Base-by-base conservation (phyloP, 768 basidiomycete species). In the Auricularia cornea region DNA sequence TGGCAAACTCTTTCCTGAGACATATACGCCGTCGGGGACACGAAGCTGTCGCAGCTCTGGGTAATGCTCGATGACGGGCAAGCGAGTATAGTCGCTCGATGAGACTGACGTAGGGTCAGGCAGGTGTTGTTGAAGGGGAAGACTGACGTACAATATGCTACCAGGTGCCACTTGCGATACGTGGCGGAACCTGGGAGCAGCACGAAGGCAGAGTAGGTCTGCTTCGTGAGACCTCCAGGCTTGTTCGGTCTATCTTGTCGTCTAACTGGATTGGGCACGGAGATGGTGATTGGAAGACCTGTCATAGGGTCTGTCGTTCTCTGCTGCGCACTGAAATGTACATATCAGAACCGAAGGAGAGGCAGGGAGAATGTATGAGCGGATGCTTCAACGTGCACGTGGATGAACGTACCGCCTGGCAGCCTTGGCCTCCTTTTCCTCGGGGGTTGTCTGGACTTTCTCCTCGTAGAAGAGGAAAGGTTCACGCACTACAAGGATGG, bases 201-300 rank as follows among this genome's bases (percentile, higher is more conserved):
- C 54, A 90, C 88, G 41, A 85, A 83, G 31, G 89, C 89, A 8
- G 89, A 90, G 70, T 90, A 91, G 0, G 90, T 92, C 71, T 92
- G 90, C 75, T 92, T 92, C 51, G 89, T 92, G 60, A 92, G 79
- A n/a, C 90, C 90, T 66, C 88, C 84, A 18, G 84, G 85, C 67
- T 90, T 90, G 40, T 88, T 84, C 12, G 89, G 89, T 8, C 89
- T 78, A 70, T 90, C 88, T 72, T 89, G 89, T 65, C 90, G 80
- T 70, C 87, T 81, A 28, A 64, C 59, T n/a, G 65, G 60, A 61
- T 83, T 83, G 31, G 84, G 83, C 18, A 86, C 78, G 59, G 85
- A 82, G 18, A 63, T 8, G 57, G 65, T 48, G 16, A 48, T 23
- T 16, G 44, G 44, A 20, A 48, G 44, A 48, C 44, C 44, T 20